phyloP scores from a whole-genome alignment of 139 green algal species.

The Yamagishiella unicocca region DNA sequence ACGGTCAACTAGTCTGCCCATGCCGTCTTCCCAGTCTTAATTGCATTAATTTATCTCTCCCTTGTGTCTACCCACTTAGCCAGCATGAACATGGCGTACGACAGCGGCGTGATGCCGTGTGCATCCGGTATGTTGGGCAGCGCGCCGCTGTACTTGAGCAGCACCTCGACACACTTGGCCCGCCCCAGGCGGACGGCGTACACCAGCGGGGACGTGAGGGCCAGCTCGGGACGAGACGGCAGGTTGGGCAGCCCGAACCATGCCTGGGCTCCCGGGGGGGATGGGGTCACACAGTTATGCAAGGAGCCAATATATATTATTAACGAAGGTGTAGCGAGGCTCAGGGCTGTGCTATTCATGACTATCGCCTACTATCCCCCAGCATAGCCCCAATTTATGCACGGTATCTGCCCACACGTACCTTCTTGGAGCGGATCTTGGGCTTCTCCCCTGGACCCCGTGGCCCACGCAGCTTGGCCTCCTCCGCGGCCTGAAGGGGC shows the following conservation, averaged over 20 bases:
- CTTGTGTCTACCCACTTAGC: no score
- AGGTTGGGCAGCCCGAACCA: conserved; percentile 52
- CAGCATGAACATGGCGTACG: conserved; percentile 56
- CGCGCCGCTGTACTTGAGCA: background rate
- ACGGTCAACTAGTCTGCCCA: no score
- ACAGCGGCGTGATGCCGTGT: conserved; percentile 29
- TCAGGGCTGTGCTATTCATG: no score
- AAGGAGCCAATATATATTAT: no score
- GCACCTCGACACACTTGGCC: conserved; percentile 30
- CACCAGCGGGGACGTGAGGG: conserved; percentile 43
- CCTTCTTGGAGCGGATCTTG: conserved; percentile 30
- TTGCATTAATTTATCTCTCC: no score
- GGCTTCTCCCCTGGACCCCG: conserved; percentile 37
- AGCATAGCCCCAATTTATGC: no score
- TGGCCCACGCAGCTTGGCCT: conserved; percentile 26
- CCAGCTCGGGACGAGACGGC: conserved; percentile 48
- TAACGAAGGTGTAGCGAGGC: no score
- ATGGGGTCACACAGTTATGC: no score
- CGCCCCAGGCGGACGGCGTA: conserved; percentile 54
- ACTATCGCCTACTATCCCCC: no score
- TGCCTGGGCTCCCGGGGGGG: no score
- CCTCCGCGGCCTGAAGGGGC: conserved; percentile 3
- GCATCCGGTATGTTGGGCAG: conserved; percentile 46
- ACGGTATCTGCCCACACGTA: background rate
- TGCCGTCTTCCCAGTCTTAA: no score